Conservation (phyloP, 2,329 filamentous ascomycete genomes). For the Ceratocystiopsis minuta region DNA sequence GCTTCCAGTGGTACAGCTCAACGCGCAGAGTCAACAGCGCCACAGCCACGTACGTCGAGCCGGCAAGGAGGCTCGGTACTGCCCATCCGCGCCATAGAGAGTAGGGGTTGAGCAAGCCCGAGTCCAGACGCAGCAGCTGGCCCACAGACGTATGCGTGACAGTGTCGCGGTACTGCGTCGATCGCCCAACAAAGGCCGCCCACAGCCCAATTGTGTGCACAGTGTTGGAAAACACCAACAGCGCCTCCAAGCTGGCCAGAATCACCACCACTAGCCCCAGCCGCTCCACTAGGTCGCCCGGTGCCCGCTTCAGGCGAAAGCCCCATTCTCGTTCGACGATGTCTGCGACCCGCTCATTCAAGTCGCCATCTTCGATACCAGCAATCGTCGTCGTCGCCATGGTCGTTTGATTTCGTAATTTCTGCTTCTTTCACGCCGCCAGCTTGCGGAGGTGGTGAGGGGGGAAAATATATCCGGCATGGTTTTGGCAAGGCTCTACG, state of each 20-base stretch:
- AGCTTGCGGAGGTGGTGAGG: no score
- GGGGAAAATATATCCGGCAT: no score
- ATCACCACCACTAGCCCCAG: background rate
- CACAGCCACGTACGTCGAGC: background rate
- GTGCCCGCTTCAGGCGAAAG: background rate
- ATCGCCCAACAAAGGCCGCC: background rate
- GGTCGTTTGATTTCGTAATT: no score
- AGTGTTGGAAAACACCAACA: background rate
- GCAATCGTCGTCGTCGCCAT: no score
- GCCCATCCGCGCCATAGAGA: background rate
- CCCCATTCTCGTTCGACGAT: background rate
- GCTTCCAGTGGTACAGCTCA: background rate
- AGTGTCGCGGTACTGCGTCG: constrained; percentile 1
- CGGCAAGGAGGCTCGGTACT: background rate
- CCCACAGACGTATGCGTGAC: background rate
- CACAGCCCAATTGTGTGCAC: background rate
- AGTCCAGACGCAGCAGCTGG: background rate
- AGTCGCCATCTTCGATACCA: no score
- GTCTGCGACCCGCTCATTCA: background rate
- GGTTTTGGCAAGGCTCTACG: no score
- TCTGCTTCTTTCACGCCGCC: no score
- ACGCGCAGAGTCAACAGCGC: background rate
- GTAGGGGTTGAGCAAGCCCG: background rate
- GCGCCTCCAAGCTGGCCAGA: background rate
- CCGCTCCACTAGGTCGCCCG: background rate